These are phyloP conservation scores for Vicia sativa DNA, from an alignment of 306 rosid species.

Conservation along the genomic window DNA sequence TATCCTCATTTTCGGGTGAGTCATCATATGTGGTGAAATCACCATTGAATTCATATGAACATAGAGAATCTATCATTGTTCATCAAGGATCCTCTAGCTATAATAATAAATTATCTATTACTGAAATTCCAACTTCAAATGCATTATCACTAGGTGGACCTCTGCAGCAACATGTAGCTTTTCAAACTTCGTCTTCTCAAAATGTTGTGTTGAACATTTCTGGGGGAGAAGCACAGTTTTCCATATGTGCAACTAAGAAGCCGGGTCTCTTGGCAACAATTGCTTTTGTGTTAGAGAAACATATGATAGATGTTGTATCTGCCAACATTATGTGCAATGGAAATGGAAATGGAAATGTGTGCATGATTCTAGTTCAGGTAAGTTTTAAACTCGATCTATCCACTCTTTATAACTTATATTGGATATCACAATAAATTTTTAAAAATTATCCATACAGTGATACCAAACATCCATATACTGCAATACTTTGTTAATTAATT, in stretches of 20 bases:
- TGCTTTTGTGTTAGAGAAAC: too few species aligned
- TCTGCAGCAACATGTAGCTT: conserved; percentile 10
- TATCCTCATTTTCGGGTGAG: conserved; percentile 17
- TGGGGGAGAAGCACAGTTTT: conserved; percentile 71
- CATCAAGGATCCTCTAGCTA: conserved; percentile 35
- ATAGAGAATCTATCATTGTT: conserved; percentile 44
- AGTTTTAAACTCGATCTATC: too few species aligned
- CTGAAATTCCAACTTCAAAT: not conserved
- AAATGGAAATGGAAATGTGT: too few species aligned
- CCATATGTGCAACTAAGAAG: conserved; percentile 53
- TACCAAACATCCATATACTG: too few species aligned
- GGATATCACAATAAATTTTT: too few species aligned
- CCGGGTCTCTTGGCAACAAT: conserved; percentile 49
- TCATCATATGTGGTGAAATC: conserved; percentile 14
- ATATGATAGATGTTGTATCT: too few species aligned
- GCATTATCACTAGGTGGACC: too few species aligned
- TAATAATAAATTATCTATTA: not conserved
- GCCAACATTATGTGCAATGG: too few species aligned
- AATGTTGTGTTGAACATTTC: conserved; percentile 58
- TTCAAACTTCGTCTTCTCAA: conserved; percentile 59
- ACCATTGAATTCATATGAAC: conserved; percentile 25
- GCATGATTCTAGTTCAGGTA: too few species aligned
- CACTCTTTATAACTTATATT: too few species aligned
- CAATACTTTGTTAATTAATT: too few species aligned
- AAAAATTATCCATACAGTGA: too few species aligned